Evolutionary conservation across 2,329 filamentous ascomycete genomes (phyloP).

Genomic region (Xylaria polymorpha): DNA sequence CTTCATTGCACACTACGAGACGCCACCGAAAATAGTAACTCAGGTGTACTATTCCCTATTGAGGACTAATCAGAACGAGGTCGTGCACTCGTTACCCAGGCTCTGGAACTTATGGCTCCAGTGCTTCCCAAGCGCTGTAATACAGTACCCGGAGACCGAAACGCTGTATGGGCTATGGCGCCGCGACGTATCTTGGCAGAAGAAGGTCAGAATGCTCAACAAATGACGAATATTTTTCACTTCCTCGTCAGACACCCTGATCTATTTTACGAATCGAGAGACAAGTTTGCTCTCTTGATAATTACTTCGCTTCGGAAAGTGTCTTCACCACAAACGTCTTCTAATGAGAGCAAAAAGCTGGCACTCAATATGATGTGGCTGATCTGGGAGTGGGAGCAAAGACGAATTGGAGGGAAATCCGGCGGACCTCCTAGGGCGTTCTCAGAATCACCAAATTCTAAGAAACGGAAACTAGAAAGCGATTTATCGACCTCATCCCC

Average conservation of each 20-base stretch:
- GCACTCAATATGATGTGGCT: constrained; percentile 90
- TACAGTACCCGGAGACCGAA: constrained; percentile 73
- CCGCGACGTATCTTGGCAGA: constrained; percentile 92
- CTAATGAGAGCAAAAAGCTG: constrained; percentile 90
- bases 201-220: constrained; percentile 93
- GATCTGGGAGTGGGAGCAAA: constrained; percentile 93
- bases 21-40: constrained; percentile 92
- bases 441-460: constrained; percentile 77
- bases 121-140: constrained; percentile 88
- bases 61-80: constrained; percentile 96
- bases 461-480: constrained; percentile 82
- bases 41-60: constrained; percentile 94
- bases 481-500: constrained; percentile 66
- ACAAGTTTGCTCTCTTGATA: constrained; percentile 90
- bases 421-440: constrained; percentile 54
- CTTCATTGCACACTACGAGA: constrained; percentile 97
- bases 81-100: constrained; percentile 89
- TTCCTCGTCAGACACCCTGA: constrained; percentile 93
- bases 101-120: constrained; percentile 93
- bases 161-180: constrained; percentile 88
- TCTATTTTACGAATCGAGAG: constrained; percentile 93
- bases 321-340: constrained; percentile 82
- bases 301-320: constrained; percentile 91
- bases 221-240: constrained; percentile 97
- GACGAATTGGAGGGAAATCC: constrained; percentile 73